Conservation (phyloP, 768 basidiomycete genomes). For the Suillus luteus region DNA sequence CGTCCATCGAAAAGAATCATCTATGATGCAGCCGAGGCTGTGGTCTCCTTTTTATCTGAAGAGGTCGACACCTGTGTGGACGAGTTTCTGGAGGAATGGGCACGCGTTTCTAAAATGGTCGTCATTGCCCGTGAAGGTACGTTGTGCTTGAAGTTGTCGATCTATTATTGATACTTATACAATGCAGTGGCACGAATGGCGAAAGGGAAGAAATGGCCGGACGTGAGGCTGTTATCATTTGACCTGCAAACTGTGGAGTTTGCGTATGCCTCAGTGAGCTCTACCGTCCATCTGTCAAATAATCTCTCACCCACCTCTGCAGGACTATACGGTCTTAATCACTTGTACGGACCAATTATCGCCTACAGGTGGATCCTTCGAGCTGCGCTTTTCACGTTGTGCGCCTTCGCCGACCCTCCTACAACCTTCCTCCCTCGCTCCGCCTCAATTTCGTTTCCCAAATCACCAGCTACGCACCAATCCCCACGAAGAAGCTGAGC, state of each 20-base stretch:
- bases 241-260: constrained; percentile 93
- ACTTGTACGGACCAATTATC: constrained; percentile 78
- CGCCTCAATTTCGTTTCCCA: constrained; percentile 35
- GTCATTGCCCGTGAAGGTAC: constrained; percentile 88
- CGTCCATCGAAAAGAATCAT: constrained; percentile 87
- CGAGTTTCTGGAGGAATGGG: constrained; percentile 92
- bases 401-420: constrained; percentile 15
- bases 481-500: constrained; percentile 80
- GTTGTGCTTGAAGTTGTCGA: constrained; percentile 16
- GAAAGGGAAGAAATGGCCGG: constrained; percentile 67
- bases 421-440: constrained; percentile 25
- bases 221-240: constrained; percentile 84
- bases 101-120: constrained; percentile 89
- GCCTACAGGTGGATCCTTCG: constrained; percentile 67
- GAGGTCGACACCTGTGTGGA: constrained; percentile 87
- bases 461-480: constrained; percentile 40
- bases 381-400: constrained; percentile 68
- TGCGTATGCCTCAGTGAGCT: constrained; percentile 64
- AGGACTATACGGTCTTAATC: constrained; percentile 80
- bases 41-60: constrained; percentile 87
- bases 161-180: constrained; percentile 10
- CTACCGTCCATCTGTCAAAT: not conserved
- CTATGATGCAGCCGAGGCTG: constrained; percentile 85
- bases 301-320: constrained; percentile 5
- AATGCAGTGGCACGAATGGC: constrained; percentile 79